Base-by-base conservation (phyloP, 2,329 filamentous ascomycete species). In the Monilinia fructigena region DNA sequence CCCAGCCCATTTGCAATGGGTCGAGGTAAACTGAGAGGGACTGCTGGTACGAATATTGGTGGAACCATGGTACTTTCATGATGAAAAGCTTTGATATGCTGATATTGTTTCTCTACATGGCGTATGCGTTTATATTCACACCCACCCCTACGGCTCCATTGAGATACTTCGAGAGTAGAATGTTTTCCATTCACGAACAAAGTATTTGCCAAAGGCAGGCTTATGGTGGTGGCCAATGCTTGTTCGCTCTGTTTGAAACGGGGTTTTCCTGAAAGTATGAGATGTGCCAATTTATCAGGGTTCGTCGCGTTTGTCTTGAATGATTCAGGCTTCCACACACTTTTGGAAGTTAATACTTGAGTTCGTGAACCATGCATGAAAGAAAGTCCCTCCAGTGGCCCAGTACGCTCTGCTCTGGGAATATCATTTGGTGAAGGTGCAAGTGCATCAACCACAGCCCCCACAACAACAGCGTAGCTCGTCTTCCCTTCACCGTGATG, bases 191-290 rank as follows among this genome's bases (percentile, higher is more conserved):
- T 94, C 50, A 87, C 85, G 74, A 95, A 95, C 8, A 92, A 79
- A 0, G 92, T 96, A 73, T 92, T 91, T 52, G 91, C 88, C 35
- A 95, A 79, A 2, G 91, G 91, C 2, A 93, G 67, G 7, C 82
- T 75, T 53, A 65, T 42, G 4, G 55, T 40, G 23, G 47, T 60
- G n/a, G 28, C 16, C n/a, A 50, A 60, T 50, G 58, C 31, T 18
- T 38, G 5, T 26, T 60, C 58, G 28, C 42, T 11, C 2, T 12
- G 28, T 20, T 50, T 38, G 6, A 12, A 20, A n/a, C 20, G n/a
- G 16, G 31, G 11, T 50, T 58, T 31, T 18, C 62, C 60, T n/a
- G 67, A 66, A 58, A 76, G 70, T 8, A 71, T 71, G 26, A 76
- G 63, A 35, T 68, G 72, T 20, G 72, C 70, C 40, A 65, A 65